Conservation (phyloP, 2,329 filamentous ascomycete species). For the Colletotrichum filicis region DNA sequence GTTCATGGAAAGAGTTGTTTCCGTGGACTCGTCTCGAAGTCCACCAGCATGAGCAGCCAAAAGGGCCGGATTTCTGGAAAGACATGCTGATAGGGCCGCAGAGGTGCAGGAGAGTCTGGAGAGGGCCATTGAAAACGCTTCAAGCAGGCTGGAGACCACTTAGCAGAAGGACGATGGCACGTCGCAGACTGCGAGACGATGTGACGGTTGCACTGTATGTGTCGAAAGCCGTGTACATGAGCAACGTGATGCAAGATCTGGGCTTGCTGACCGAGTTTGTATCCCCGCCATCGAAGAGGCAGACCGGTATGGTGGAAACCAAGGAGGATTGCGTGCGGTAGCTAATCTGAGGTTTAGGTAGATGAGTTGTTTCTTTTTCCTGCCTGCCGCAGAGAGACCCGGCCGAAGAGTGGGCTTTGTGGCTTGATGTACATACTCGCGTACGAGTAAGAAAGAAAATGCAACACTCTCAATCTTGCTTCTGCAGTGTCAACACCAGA, state of each 20-base stretch:
- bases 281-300: background rate
- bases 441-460: background rate
- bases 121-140: background rate
- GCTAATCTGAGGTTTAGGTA: background rate
- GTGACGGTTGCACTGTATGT: constrained; percentile 28
- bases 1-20: background rate
- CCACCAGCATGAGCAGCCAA: background rate
- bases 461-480: constrained; percentile 1
- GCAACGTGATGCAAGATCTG: background rate
- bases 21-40: background rate
- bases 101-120: background rate
- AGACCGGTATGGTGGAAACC: constrained; percentile 7
- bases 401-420: background rate
- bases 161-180: constrained; percentile 8
- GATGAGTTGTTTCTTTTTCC: constrained; percentile 11
- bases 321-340: constrained; percentile 3
- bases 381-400: background rate
- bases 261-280: background rate
- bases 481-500: constrained; percentile 14
- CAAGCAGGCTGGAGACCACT: constrained; percentile 1
- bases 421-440: background rate
- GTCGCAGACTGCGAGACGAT: constrained; percentile 20
- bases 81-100: background rate
- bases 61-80: background rate
- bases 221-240: background rate